Evolutionary conservation across 306 rosid genomes (phyloP), one percentile per base, ranked within the genome.

Genomic region (Alnus rubra): DNA sequence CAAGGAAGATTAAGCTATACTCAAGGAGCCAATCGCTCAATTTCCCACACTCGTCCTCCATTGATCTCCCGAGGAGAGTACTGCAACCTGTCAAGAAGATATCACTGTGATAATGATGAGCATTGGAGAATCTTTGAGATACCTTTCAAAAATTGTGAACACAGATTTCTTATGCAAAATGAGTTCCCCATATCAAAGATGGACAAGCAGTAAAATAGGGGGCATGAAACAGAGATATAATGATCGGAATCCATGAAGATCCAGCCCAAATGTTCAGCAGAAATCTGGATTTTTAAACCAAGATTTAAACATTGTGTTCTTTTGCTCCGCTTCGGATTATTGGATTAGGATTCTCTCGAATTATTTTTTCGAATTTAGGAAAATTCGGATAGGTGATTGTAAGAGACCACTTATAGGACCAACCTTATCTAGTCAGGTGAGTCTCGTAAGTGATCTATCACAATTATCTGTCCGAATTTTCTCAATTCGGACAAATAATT

Each of bases 21-120:
- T 95, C 89, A 96, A 28, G 99, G 98, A 48, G 99, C 98, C 89
- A 96, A 84, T 50, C 98, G 92, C 83, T 93, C 93, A 76, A 93
- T 58, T 84, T 87, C 89, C 99, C 99, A 96, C 55, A 12, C 84
- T 83, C 16, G 81, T 68, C 87, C 83, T 76, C 97, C 98, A 78
- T 89, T 81, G 59, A 82, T 81, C 81, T 91, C 96, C n/a, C 50
- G 74, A 42, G 96, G 91, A 71, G 91, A 81, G 83, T 93, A 96
- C 67, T 15, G 90, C 92, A 96, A 84, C 92, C 99, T 96, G 91
- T 80, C 84, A 73, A 74, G 75, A 76, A 83, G 74, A 78, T 45
- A 82, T 58, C 59, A 42, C 8, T 3, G 18, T 42, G 18, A 68
- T 18, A 42, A 16, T n/a, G 30, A 67, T 18, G 51, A 67, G 47